A percentile compares a stretch with the other conserved stretches of the same genome.
Evolutionary conservation across 2,329 filamentous ascomycete genomes (phyloP).

Genomic region (Microcyclosporella mali): DNA sequence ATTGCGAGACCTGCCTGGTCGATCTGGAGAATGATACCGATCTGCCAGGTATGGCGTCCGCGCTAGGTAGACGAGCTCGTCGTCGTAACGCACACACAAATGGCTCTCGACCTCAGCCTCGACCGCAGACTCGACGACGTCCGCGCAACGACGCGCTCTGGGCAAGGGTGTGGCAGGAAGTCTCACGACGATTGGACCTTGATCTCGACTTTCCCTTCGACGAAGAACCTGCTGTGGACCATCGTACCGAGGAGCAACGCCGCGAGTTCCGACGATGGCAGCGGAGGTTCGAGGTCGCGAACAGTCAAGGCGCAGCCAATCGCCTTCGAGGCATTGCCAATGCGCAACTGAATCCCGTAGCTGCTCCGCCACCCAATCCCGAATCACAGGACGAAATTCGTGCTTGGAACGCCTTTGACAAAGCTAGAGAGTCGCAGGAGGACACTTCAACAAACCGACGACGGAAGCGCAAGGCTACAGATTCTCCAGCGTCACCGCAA

Average conservation of each 20-base stretch:
- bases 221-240: slow-evolving; percentile 57
- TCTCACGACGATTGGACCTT: slow-evolving; percentile 70
- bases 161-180: slow-evolving; percentile 81
- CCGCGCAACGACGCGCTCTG: slow-evolving; percentile 50
- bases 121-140: no score
- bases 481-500: slow-evolving; percentile 63
- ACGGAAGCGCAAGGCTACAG: slow-evolving; percentile 73
- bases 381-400: slow-evolving; percentile 74
- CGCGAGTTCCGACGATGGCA: slow-evolving; percentile 68
- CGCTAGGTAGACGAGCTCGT: slow-evolving; percentile 22
- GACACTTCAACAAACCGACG: slow-evolving; percentile 17
- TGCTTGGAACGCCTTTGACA: slow-evolving; percentile 88
- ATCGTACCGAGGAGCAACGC: slow-evolving; percentile 52
- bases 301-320: slow-evolving; percentile 66
- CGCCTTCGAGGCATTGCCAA: slow-evolving; percentile 47
- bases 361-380: slow-evolving; percentile 43
- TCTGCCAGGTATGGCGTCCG: slow-evolving; percentile 22
- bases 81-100: slow-evolving; percentile 12
- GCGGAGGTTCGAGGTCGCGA: slow-evolving; percentile 73
- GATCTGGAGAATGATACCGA: slow-evolving; percentile 26
- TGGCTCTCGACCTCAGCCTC: slow-evolving; percentile 5
- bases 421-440: slow-evolving; percentile 64
- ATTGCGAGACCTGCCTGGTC: slow-evolving; percentile 71
- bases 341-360: slow-evolving; percentile 40
- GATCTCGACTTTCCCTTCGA: slow-evolving; percentile 84